Evolutionary conservation across 2,329 filamentous ascomycete genomes (phyloP).

Genomic region (Xylariaceae sp.): DNA sequence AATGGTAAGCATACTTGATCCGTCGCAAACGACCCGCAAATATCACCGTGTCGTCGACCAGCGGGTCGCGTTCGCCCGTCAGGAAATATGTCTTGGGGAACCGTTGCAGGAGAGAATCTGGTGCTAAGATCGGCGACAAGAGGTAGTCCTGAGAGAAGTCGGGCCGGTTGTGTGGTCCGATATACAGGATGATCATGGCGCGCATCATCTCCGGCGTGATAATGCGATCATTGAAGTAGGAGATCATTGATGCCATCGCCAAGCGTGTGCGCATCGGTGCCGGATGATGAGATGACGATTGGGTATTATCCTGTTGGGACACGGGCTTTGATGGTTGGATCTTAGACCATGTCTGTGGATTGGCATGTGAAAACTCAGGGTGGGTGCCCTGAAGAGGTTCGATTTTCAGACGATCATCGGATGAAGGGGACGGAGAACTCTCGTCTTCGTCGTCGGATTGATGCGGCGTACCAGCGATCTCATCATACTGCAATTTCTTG

Average conservation of each 20-base stretch:
- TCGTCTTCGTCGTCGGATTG: conserved; percentile 70
- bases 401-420: conserved; percentile 11
- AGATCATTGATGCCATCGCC: conserved; percentile 94
- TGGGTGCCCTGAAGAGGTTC: conserved; percentile 35
- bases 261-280: conserved; percentile 73
- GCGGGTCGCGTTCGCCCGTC: conserved; percentile 88
- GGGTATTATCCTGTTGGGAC: conserved; percentile 18
- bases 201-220: conserved; percentile 98
- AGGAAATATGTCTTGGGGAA: conserved; percentile 94
- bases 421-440: conserved; percentile 32
- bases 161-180: conserved; percentile 86
- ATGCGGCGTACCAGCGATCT: conserved; percentile 76
- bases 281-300: conserved; percentile 44
- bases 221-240: conserved; percentile 94
- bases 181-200: conserved; percentile 96
- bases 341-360: conserved; percentile 37
- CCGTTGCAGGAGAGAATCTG: conserved; percentile 72
- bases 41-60: conserved; percentile 95
- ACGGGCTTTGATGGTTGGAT: conserved; percentile 18
- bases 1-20: conserved; percentile 57
- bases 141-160: conserved; percentile 90
- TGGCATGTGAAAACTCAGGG: conserved; percentile 48
- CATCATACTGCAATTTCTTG: conserved; percentile 85
- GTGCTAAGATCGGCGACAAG: conserved; percentile 82
- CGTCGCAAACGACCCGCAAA: conserved; percentile 85